A percentile compares a stretch with the other conserved stretches of the same genome.
Conservation (phyloP, 2,329 filamentous ascomycete species). For the Fusarium burgessii region DNA sequence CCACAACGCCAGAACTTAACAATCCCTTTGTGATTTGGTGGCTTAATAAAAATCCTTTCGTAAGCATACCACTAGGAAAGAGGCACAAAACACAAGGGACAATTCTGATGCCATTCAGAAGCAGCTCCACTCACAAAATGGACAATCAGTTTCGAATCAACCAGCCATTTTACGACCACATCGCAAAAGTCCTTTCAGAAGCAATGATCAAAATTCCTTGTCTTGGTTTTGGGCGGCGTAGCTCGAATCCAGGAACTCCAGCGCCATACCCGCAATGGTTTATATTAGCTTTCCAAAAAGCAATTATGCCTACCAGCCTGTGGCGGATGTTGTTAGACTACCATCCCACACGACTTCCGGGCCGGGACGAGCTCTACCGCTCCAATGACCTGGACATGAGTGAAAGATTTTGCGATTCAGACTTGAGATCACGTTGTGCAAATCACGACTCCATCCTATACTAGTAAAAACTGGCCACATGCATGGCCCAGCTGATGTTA, state of each 20-base stretch:
- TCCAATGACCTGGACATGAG: constrained; percentile 21
- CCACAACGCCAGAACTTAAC: not conserved
- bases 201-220: constrained; percentile 1
- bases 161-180: not conserved
- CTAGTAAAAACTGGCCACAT: constrained; percentile 36
- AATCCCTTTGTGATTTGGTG: constrained; percentile 4
- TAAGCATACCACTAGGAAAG: not conserved
- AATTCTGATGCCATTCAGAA: constrained; percentile 13
- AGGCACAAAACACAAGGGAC: constrained; percentile 5
- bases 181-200: constrained; percentile 1
- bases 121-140: not conserved
- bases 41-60: not conserved
- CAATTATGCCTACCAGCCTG: not conserved
- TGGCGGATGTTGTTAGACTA: not conserved
- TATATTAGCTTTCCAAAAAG: constrained; percentile 6
- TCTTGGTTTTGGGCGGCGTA: constrained; percentile 8
- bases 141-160: constrained; percentile 11
- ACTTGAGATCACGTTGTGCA: constrained; percentile 34
- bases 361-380: constrained; percentile 7
- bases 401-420: constrained; percentile 1
- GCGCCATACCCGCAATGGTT: constrained; percentile 1
- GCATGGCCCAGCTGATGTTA: constrained; percentile 22
- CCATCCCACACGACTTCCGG: constrained; percentile 16
- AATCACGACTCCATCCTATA: constrained; percentile 17
- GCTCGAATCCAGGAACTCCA: not conserved